A percentile compares a stretch with the other conserved stretches of the same genome.
These are phyloP conservation scores for Candida glaebosa DNA, from an alignment of 805 yeast genomes.

Conservation along the genomic window DNA sequence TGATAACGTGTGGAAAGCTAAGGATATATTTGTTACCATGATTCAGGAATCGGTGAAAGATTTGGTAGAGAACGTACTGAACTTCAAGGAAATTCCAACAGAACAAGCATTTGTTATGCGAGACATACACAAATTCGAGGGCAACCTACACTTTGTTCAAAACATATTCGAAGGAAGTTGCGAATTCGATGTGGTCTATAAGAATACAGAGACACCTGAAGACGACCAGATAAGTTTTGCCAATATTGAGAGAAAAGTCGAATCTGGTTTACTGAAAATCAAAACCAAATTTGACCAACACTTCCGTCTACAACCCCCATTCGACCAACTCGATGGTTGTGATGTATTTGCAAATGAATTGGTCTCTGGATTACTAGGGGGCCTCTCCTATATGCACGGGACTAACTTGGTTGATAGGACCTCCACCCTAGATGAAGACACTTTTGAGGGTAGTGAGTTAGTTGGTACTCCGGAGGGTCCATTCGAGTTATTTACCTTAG, in stretches of 20 bases:
- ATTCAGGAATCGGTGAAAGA: conserved; percentile 64
- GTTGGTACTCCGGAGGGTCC: conserved; percentile 73
- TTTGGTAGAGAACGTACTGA: conserved; percentile 27
- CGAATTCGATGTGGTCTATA: conserved; percentile 69
- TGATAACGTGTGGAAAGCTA: conserved; percentile 72
- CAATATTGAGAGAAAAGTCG: conserved; percentile 34
- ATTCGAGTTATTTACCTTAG: conserved; percentile 68
- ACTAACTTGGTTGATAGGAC: conserved; percentile 75
- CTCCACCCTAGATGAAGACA: conserved; percentile 65
- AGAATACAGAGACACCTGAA: conserved; percentile 38
- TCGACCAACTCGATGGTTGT: conserved; percentile 38
- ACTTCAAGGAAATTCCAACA: conserved; percentile 36
- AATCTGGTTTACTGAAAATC: conserved; percentile 33
- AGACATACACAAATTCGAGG: conserved; percentile 57
- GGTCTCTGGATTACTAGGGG: conserved; percentile 82
- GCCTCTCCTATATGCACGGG: conserved; percentile 85
- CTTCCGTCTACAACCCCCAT: conserved; percentile 56
- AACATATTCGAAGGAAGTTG: conserved; percentile 69
- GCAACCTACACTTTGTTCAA: conserved; percentile 79
- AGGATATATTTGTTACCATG: conserved; percentile 67
- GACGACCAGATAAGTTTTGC: conserved; percentile 35
- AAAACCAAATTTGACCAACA: conserved; percentile 49
- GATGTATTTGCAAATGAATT: conserved; percentile 69
- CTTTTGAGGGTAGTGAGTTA: conserved; percentile 52
- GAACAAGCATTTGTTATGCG: conserved; percentile 52